Conservation (phyloP, 2,329 filamentous ascomycete genomes). For the Thermothelomyces thermophilus region DNA sequence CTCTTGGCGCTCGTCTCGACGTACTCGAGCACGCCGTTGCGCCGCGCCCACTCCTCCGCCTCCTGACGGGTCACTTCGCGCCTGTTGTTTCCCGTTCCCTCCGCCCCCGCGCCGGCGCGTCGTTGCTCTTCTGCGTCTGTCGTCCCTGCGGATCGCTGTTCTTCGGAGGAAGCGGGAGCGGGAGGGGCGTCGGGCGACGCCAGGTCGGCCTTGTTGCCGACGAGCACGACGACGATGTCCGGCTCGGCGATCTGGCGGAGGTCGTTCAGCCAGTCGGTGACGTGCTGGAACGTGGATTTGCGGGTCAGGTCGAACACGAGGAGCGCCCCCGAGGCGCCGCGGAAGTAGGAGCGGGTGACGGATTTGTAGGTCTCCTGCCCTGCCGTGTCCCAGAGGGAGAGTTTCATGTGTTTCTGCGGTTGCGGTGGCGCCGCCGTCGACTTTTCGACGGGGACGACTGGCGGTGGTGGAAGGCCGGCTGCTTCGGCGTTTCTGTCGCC, state of each 20-base stretch:
- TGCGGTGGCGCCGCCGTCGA: conserved; percentile 18
- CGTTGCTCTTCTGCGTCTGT: background rate
- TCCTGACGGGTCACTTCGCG: conserved; percentile 76
- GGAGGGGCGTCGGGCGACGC: conserved; percentile 38
- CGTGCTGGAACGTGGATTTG: conserved; percentile 76
- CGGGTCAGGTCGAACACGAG: conserved; percentile 94
- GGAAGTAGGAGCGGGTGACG: conserved; percentile 89
- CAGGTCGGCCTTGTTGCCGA: conserved; percentile 92
- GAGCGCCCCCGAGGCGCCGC: conserved; percentile 64
- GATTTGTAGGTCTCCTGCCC: conserved; percentile 97
- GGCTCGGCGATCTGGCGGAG: conserved; percentile 91
- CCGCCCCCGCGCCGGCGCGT: conserved; percentile 15
- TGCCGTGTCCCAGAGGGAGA: conserved; percentile 91
- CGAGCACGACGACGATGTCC: conserved; percentile 87
- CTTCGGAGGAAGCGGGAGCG: conserved; percentile 29
- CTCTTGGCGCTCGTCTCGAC: conserved; percentile 96
- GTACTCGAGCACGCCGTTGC: conserved; percentile 84
- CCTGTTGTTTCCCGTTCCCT: conserved; percentile 45
- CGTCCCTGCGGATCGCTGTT: background rate
- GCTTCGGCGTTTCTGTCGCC: background rate
- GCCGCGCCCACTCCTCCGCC: conserved; percentile 80
- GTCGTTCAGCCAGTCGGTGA: conserved; percentile 90
- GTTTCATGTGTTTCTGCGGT: conserved; percentile 76
- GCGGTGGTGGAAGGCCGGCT: conserved; percentile 49
- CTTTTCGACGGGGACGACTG: conserved; percentile 21